Conservation (phyloP, 2,329 filamentous ascomycete species). For the Karstenula rhodostoma region DNA sequence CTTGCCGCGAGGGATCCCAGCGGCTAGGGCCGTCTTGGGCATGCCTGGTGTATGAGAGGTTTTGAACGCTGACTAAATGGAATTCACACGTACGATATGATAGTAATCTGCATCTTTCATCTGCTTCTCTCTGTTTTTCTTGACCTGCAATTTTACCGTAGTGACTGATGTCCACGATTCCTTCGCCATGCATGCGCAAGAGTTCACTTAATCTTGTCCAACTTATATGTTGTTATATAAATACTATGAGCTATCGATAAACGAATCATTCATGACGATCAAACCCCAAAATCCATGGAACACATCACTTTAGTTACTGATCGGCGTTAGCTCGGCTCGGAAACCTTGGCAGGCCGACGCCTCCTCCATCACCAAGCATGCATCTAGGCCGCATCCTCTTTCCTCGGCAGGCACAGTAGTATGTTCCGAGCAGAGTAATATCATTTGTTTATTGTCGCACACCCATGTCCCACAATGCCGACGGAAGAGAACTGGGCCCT, state of each 20-base stretch:
- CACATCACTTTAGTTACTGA: not conserved
- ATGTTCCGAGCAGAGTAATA: not conserved
- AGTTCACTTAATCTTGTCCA: too few species aligned
- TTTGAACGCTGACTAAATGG: not conserved
- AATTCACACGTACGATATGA: not conserved
- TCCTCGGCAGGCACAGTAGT: not conserved
- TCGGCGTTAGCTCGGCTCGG: constrained; percentile 3
- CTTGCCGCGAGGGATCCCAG: constrained; percentile 55
- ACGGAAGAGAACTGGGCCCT: constrained; percentile 43
- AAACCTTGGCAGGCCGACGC: constrained; percentile 5
- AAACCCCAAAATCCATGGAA: not conserved
- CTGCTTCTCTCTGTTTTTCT: not conserved
- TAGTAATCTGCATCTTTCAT: not conserved
- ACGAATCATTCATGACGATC: not conserved
- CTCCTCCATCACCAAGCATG: not conserved
- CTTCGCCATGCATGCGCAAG: too few species aligned
- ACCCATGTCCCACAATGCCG: constrained; percentile 29
- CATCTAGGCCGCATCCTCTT: not conserved
- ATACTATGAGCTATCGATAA: not conserved
- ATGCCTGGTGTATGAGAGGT: constrained; percentile 8
- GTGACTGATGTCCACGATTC: not conserved
- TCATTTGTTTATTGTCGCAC: not conserved
- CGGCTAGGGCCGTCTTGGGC: constrained; percentile 45
- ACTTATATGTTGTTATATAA: not conserved
- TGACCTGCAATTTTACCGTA: not conserved